Conservation (phyloP, 495 filamentous ascomycete species). For the Penicillium robsamsonii region DNA sequence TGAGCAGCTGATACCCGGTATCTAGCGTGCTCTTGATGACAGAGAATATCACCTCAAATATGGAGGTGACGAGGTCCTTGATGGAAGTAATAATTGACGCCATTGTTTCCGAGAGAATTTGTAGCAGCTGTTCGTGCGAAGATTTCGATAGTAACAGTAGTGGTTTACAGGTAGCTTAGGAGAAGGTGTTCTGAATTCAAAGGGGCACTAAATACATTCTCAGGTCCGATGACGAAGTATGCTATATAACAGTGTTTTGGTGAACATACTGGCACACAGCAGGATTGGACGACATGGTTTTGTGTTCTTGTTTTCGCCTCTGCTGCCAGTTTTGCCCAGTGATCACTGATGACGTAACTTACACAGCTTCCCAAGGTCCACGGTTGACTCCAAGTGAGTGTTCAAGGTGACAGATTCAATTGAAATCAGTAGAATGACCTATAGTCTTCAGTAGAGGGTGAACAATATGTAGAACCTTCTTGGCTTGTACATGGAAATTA, state of each 20-base stretch:
- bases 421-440: too few relatives aligned
- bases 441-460: too few relatives aligned
- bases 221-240: not conserved
- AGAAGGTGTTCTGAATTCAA: not conserved
- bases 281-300: not conserved
- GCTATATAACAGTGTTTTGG: not conserved
- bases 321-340: not conserved
- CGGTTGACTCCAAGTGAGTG: too few relatives aligned
- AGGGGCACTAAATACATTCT: too few relatives aligned
- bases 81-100: conserved; percentile 20
- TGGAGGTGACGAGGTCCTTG: conserved; percentile 18
- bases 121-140: not conserved
- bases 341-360: not conserved
- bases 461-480: too few relatives aligned
- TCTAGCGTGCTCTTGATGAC: conserved; percentile 10
- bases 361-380: not conserved
- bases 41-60: conserved; percentile 23
- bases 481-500: not conserved
- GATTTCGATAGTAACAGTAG: not conserved
- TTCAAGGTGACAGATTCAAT: too few relatives aligned
- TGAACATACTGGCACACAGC: not conserved
- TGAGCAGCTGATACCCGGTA: conserved; percentile 3
- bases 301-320: not conserved
- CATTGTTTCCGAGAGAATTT: conserved; percentile 6
- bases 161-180: not conserved